Conservation (phyloP, 2,329 filamentous ascomycete genomes). For the Aureobasidium sp. region DNA sequence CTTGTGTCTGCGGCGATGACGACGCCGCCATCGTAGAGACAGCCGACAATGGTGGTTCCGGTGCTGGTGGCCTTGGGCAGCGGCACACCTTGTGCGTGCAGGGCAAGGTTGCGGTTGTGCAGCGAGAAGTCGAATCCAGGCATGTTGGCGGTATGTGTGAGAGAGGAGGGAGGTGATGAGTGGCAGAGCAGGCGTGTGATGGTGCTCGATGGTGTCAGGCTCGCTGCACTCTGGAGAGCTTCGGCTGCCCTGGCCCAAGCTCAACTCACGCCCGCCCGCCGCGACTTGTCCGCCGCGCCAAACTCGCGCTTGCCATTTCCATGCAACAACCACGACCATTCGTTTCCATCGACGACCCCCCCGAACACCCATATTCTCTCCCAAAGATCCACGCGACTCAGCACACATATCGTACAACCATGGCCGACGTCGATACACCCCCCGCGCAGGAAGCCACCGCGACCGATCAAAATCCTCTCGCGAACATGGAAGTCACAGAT, state of each 20-base stretch:
- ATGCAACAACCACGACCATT: not conserved
- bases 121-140: slow-evolving; percentile 99
- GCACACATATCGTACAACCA: not conserved
- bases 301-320: not conserved
- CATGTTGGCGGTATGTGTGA: slow-evolving; percentile 46
- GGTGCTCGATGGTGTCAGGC: not conserved
- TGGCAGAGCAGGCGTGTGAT: not conserved
- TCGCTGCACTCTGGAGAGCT: not conserved
- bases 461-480: not conserved
- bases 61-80: slow-evolving; percentile 97
- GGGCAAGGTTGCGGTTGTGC: slow-evolving; percentile 96
- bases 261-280: not conserved
- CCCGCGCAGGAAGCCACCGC: slow-evolving; percentile 4
- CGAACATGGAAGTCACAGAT: slow-evolving; percentile 11
- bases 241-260: not conserved
- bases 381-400: not conserved
- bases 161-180: not conserved
- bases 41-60: slow-evolving; percentile 97
- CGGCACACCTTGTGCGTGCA: slow-evolving; percentile 88
- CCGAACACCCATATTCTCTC: not conserved
- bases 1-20: slow-evolving; percentile 98
- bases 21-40: slow-evolving; percentile 90
- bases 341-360: not conserved
- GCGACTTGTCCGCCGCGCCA: not conserved
- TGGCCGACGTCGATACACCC: slow-evolving; percentile 17